Conservation (phyloP, 2,329 filamentous ascomycete genomes). For the Fusarium fujikuroi region DNA sequence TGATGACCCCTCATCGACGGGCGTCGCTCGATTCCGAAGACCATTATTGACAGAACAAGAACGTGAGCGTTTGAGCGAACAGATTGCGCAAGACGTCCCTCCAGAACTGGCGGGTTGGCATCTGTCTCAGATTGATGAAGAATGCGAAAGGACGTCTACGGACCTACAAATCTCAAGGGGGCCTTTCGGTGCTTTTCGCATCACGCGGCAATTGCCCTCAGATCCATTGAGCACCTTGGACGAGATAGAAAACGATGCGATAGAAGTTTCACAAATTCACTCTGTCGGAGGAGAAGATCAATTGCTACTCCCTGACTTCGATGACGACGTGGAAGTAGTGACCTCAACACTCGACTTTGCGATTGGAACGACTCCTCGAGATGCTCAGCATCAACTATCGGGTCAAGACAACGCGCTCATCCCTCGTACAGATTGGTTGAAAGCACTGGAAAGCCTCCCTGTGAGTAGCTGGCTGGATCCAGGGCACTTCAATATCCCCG, state of each 20-base stretch:
- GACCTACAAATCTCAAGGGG: constrained; percentile 26
- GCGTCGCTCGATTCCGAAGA: constrained; percentile 12
- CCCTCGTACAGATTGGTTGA: neutral
- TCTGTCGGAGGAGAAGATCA: rapidly evolving
- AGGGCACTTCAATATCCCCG: neutral
- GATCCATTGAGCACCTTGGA: neutral
- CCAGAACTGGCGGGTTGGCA: constrained; percentile 12
- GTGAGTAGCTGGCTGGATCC: neutral
- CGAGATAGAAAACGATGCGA: rapidly evolving
- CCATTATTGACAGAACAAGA: constrained; percentile 24
- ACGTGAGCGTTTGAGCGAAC: constrained; percentile 20
- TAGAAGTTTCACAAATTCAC: rapidly evolving
- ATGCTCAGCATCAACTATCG: neutral
- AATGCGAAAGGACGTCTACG: constrained; percentile 7
- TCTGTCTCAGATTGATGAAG: constrained; percentile 23
- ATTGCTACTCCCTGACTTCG: neutral
- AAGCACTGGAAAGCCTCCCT: neutral
- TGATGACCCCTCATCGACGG: neutral
- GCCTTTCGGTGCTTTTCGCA: constrained; percentile 26
- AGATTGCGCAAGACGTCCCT: constrained; percentile 4
- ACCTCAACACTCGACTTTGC: neutral
- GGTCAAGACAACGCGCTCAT: neutral
- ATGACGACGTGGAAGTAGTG: neutral
- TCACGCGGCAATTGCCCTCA: neutral
- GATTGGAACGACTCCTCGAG: neutral